Percentiles rank a stretch among this genome's conserved stretches.
These are phyloP conservation scores for Botrytis medusae DNA, from an alignment of 2,329 filamentous ascomycete species.

Conservation along the genomic window DNA sequence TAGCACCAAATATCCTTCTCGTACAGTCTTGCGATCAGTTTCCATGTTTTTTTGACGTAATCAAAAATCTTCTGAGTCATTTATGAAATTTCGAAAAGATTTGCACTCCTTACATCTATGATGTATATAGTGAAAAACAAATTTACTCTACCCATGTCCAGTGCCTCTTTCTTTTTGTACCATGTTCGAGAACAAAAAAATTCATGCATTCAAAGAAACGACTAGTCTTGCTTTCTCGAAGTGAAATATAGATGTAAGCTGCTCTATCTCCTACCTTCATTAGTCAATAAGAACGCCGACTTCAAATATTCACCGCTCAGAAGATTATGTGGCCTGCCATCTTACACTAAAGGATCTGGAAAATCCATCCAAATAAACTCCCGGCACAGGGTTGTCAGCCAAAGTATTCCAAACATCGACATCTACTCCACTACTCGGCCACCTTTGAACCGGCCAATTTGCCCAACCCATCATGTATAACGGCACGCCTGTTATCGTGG, in stretches of 20 bases:
- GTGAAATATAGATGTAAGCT: too few species aligned
- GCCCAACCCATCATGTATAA: slow-evolving; percentile 17
- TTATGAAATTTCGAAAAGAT: background rate
- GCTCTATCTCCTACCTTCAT: background rate
- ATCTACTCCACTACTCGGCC: slow-evolving; percentile 9
- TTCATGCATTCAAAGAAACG: background rate
- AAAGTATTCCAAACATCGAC: slow-evolving; percentile 18
- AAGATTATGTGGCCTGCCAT: background rate
- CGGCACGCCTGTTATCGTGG: background rate
- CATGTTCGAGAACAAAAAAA: background rate
- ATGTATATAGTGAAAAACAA: background rate
- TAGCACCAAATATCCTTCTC: background rate
- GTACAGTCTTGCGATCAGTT: too few species aligned
- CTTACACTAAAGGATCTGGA: slow-evolving; percentile 4
- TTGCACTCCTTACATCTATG: background rate
- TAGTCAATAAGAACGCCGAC: too few species aligned
- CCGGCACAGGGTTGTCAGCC: slow-evolving; percentile 3
- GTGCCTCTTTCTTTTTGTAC: background rate
- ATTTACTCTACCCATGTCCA: background rate
- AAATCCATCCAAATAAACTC: slow-evolving; percentile 4
- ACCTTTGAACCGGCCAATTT: slow-evolving; percentile 12
- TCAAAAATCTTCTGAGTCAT: background rate
- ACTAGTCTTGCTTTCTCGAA: background rate
- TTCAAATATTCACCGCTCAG: background rate
- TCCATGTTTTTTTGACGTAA: too few species aligned